Evolutionary conservation across 106 monocot species (phyloP).

Genomic region (Phalaenopsis equestris): DNA sequence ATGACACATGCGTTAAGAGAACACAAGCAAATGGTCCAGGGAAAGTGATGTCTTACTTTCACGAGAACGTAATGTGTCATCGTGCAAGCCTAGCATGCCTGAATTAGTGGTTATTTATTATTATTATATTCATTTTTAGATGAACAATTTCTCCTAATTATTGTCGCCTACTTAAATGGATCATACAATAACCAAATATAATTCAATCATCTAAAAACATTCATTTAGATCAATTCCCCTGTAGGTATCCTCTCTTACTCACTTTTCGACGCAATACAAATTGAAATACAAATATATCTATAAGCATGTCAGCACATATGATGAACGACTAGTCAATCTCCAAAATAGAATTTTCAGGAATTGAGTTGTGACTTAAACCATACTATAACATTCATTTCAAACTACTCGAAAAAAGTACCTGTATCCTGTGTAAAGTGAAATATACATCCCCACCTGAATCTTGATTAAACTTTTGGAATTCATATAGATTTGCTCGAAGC

Average conservation of each 20-base stretch:
- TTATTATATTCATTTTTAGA: not conserved
- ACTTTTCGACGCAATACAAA: not conserved
- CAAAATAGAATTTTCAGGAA: not conserved
- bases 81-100: too few relatives aligned
- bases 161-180: not conserved
- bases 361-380: not conserved
- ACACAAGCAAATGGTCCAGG: too few relatives aligned
- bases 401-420: conserved; percentile 36
- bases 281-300: not conserved
- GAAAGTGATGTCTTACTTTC: too few relatives aligned
- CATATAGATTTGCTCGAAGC: conserved; percentile 81
- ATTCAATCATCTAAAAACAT: not conserved
- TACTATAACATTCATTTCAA: not conserved
- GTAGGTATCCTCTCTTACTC: too few relatives aligned
- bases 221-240: not conserved
- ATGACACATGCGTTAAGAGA: too few relatives aligned
- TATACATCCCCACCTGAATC: conserved; percentile 70
- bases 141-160: not conserved
- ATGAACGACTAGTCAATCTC: not conserved
- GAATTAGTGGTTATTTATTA: too few relatives aligned
- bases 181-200: not conserved
- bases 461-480: conserved; percentile 85
- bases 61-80: too few relatives aligned
- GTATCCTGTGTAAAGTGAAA: conserved; percentile 76
- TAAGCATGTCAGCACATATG: not conserved